Base-by-base conservation (phyloP, 768 basidiomycete species). In the Chiua virens region DNA sequence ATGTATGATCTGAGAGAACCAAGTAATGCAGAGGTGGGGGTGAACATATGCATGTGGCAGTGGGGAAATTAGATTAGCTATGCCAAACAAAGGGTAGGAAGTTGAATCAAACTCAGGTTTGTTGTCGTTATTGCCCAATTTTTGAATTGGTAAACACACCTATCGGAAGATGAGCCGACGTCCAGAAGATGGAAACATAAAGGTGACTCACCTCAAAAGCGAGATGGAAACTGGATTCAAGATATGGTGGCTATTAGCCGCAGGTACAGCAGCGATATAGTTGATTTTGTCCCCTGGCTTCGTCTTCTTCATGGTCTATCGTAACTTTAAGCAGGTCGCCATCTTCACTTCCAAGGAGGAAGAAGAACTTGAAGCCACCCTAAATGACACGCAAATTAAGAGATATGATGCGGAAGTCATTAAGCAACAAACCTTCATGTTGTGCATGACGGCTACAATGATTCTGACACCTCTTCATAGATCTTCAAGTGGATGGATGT, bases 331-430 rank as follows among this genome's bases (percentile, higher is more conserved):
- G 98, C 34, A 99, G 70, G 65, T 99, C 97, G 0, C 97, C 97
- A 55, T 97, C 94, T 74, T 99, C 97, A 58, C 86, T 93, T 79
- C 98, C 96, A 40, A 98, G 74, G n/a, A 99, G 76, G 78, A 99
- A 98, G 79, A 99, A 99, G 76, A 99, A n/a, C n/a, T n/a, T n/a
- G n/a, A n/a, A 99, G 3, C 93, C 94, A n/a, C 97, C 96, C 94
- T 98, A 57, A 11, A 50, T 2, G 32, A 50, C 55, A 15, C 21
- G 13, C 27, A 37, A 3, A 37, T 21, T 47, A 18, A 51, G 51
- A 32, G 4, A 9, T 30, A 3, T 17, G 2, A 57, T 69, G 48
- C 45, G 5, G 9, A 32, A 35, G 21, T 13, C 17, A 35, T 38
- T 8, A 20, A n/a, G 4, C 10, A 21, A 59, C 68, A 15, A 21